Evolutionary conservation across 1,284 basidiomycete species (phyloP).

Genomic region (Ceratobasidium sp.): DNA sequence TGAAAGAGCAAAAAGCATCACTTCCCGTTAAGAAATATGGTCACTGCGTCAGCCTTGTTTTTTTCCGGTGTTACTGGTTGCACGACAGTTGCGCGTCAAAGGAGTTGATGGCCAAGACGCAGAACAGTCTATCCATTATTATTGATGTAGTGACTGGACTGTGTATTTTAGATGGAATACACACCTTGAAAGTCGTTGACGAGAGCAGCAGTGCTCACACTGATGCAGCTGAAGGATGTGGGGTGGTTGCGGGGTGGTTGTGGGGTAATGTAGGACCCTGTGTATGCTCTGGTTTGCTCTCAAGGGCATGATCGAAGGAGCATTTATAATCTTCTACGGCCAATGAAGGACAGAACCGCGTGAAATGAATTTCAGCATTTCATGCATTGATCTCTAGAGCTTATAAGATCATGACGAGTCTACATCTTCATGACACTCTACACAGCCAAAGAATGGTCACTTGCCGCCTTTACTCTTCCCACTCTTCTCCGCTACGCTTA

Average conservation of each 20-base stretch:
- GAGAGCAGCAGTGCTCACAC: too few relatives aligned
- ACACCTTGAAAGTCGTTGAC: too few relatives aligned
- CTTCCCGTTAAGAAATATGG: too few relatives aligned
- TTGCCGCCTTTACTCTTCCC: slow-evolving; percentile 51
- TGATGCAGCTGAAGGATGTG: background rate
- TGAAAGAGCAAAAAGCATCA: background rate
- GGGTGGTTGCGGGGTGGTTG: slow-evolving; percentile 1
- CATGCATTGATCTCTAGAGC: background rate
- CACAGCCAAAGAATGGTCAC: background rate
- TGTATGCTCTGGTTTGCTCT: background rate
- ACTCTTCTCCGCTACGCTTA: slow-evolving; percentile 66
- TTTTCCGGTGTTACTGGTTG: too few relatives aligned
- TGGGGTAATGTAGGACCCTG: background rate
- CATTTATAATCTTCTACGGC: background rate
- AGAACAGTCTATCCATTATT: too few relatives aligned
- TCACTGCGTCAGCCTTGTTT: too few relatives aligned
- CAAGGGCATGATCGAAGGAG: background rate
- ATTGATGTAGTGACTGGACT: too few relatives aligned
- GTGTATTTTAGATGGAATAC: too few relatives aligned
- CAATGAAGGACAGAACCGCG: background rate
- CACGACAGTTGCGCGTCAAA: too few relatives aligned
- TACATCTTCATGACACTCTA: background rate
- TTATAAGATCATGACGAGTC: background rate
- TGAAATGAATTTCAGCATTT: background rate
- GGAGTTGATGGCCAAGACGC: too few relatives aligned